Evolutionary conservation across 805 yeast species (phyloP).

Genomic region (Priceomyces haplophilus): DNA sequence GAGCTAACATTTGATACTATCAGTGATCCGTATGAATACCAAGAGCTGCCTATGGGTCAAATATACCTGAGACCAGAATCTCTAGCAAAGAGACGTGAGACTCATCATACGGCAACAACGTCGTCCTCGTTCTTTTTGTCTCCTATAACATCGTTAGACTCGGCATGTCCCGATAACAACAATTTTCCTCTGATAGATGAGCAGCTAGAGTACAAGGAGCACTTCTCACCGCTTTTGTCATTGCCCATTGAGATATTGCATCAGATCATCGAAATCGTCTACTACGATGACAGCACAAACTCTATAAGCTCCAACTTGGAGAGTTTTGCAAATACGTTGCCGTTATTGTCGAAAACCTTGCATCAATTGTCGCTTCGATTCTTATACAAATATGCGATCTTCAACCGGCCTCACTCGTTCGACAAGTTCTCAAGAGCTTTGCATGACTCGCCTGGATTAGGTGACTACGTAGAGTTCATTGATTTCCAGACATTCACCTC

Average conservation of each 20-base stretch:
- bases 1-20: neutral
- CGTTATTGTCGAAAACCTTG: slow-evolving; percentile 56
- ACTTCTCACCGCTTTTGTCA: slow-evolving; percentile 19
- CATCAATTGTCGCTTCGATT: slow-evolving; percentile 56
- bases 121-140: slow-evolving; percentile 19
- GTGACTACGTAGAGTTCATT: slow-evolving; percentile 65
- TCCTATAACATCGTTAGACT: slow-evolving; percentile 28
- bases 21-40: slow-evolving; percentile 2
- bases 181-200: slow-evolving; percentile 3
- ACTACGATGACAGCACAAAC: slow-evolving; percentile 51
- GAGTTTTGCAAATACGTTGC: slow-evolving; percentile 49
- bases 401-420: slow-evolving; percentile 78
- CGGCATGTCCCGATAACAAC: slow-evolving; percentile 6
- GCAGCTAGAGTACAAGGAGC: slow-evolving; percentile 4
- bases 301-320: slow-evolving; percentile 51
- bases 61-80: slow-evolving; percentile 5
- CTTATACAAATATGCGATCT: slow-evolving; percentile 63
- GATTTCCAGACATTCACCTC: slow-evolving; percentile 89
- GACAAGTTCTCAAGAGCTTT: slow-evolving; percentile 63
- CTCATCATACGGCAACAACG: neutral
- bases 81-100: neutral
- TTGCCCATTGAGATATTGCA: slow-evolving; percentile 57
- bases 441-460: slow-evolving; percentile 42
- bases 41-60: slow-evolving; percentile 6
- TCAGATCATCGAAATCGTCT: slow-evolving; percentile 54